Percentiles rank a stretch among this genome's conserved stretches.
phyloP scores from a whole-genome alignment of 202 grass and related monocot species.

The Carex sylvatica region DNA sequence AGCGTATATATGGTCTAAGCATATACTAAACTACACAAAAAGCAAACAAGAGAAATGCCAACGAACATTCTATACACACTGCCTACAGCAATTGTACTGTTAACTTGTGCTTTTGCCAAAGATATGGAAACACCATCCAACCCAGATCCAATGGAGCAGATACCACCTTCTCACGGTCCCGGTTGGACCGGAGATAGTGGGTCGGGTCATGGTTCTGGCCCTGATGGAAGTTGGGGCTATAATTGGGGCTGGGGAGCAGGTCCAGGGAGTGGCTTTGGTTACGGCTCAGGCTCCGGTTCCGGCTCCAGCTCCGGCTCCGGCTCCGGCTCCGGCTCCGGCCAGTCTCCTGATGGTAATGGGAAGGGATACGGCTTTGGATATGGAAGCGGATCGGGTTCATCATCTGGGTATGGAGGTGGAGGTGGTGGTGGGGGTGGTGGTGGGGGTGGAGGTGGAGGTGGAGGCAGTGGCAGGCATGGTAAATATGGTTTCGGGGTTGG shows the following conservation, averaged over 20 bases:
- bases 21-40: background rate
- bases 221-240: slow-evolving; percentile 43
- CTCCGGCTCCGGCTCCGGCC: background rate
- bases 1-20: background rate
- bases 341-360: slow-evolving; percentile 18
- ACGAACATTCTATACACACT: background rate
- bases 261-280: slow-evolving; percentile 49
- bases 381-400: slow-evolving; percentile 28
- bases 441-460: background rate
- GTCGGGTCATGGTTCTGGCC: slow-evolving; percentile 41
- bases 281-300: slow-evolving; percentile 37
- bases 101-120: background rate
- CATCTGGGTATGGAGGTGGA: slow-evolving; percentile 12
- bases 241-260: slow-evolving; percentile 59
- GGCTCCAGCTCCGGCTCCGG: too few relatives aligned
- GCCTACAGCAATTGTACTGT: background rate
- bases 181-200: slow-evolving; percentile 48
- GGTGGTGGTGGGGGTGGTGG: background rate
- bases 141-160: background rate
- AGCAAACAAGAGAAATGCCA: slow-evolving; percentile 15
- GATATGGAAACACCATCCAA: slow-evolving; percentile 36
- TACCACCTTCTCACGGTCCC: slow-evolving; percentile 3
- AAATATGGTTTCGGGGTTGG: background rate
- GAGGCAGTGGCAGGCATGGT: slow-evolving; percentile 21
- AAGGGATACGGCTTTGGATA: slow-evolving; percentile 38